Base-by-base conservation (phyloP, 257 asterid genomes). In the Apocynum venetum region DNA sequence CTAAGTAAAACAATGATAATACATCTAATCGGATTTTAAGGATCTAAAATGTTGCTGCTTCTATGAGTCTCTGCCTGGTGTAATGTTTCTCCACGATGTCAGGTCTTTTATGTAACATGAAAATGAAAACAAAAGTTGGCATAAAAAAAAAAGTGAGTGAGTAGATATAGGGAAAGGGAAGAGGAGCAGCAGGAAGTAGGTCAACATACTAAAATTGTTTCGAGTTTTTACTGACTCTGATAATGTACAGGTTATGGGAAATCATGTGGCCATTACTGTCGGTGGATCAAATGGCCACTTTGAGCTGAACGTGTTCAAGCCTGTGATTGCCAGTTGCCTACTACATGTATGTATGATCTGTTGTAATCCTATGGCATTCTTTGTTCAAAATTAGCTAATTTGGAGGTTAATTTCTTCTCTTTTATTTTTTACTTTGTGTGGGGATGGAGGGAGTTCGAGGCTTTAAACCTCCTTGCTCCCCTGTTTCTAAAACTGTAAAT, bases 261-360 rank as follows among this genome's bases (percentile, higher is more conserved):
- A 95, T 82, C 96, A 95, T 79, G 94, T 95, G 41, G 91, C 96
- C n/a, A 85, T 95, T 73, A 89, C 99, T 14, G 92, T 95, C 66
- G 97, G 97, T 25, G 99, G 96, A 86, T 87, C 93, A 79, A 91
- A 91, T 84, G 99, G 99, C 68, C 98, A 93, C 84, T 95, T 95
- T 77, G 99, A 95, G 84, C 84, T 95, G 82, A 95, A 95, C 76
- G 99, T 95, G 53, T 93, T 88, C 83, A 95, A 95, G 89, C 99
- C 99, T 48, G 87, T 95, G 88, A 95, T 95, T 78, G 97, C 97
- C 78, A 93, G 93, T 79, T 86, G 89, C 81, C 90, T 95, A 53
- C 86, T 95, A 85, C 99, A 93, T 74, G 99, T 93, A 91, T 41
- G 90, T 81, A 3, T 43, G 66, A 70, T 43, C 17, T 47, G 55